Base-by-base conservation (phyloP, 2,329 filamentous ascomycete species). In the Fusarium dlaminii region DNA sequence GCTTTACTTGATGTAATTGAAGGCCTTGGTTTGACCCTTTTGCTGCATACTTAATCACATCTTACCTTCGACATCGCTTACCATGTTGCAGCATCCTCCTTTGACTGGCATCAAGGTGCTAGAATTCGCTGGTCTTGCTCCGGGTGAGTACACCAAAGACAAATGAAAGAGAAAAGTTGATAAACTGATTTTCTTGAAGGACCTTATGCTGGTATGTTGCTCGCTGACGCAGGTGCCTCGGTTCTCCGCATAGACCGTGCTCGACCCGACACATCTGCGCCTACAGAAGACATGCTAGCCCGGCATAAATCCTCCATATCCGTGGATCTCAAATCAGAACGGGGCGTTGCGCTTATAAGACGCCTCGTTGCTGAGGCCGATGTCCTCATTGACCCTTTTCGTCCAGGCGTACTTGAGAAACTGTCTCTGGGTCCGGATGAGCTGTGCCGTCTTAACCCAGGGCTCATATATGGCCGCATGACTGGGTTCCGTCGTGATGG, bases 401-500 rank as follows among this genome's bases (percentile, higher is more conserved):
- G 96, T 0, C 96, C 96, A 0, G 94, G 95, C 40, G 94, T 98
- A 2, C 88, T 98, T 5, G 96, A 98, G 83, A 93, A 92, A 58
- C 89, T 96, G 15, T 93, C 93, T 1, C 89, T 98, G 3, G 91
- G 90, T 0, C 96, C 96, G 13, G 87, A 89, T 0, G 88, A 89
- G 3, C 86, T 98, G 13, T 84, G 90, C 34, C 85, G 83, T 30
- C 80, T 89, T 24, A 98, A 98, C 81, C 92, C 92, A 17, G 86
- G 91, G 1, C 84, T 98, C 5, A 90, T 98, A 61, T 91, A 97
- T 64, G 94, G 90, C 13, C 91, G 96, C 45, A 92, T 98, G 89
- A 96, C 95, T 6, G 96, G 96, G 0, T 98, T 98, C 82, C 88
- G 96, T 18, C 88, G 95, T 43, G 94, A 97, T 83, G 96, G 95